A percentile compares a stretch with the other conserved stretches of the same genome.
Conservation (phyloP, 805 yeast genomes). For the Saccharomycopsis amapae region DNA sequence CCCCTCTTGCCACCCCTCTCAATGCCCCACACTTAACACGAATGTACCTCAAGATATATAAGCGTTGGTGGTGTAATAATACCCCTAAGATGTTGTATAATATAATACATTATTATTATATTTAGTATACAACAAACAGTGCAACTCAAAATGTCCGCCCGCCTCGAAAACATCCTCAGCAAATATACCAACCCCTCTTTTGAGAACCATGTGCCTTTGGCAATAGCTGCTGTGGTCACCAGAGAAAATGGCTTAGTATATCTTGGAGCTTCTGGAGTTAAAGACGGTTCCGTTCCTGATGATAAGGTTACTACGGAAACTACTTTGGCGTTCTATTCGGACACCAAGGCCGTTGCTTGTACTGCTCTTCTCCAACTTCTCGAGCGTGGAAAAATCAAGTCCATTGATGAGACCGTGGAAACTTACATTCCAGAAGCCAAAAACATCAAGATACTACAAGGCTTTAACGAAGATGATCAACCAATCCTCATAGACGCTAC, state of each 20-base stretch:
- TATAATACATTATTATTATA: no score
- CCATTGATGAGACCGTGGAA: conserved; percentile 25
- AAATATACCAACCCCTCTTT: conserved; percentile 16
- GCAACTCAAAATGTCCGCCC: no score
- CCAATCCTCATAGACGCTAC: conserved; percentile 19
- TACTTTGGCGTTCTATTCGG: conserved; percentile 27
- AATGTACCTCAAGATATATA: no score
- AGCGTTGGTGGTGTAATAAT: no score
- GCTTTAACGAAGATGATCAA: conserved; percentile 20
- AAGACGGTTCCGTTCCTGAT: conserved; percentile 5
- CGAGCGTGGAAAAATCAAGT: conserved; percentile 27
- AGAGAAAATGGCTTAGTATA: conserved; percentile 21
- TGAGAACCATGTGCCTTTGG: conserved; percentile 20
- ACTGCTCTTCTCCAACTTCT: conserved; percentile 30
- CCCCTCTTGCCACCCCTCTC: no score
- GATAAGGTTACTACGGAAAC: conserved; percentile 22
- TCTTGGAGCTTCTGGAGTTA: conserved; percentile 21
- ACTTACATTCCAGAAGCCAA: not conserved
- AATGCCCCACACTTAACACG: no score
- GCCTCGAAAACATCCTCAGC: conserved; percentile 16
- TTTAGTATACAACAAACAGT: no score
- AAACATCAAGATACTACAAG: not conserved
- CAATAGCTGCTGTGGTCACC: conserved; percentile 22
- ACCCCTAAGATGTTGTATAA: no score
- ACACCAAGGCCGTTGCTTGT: conserved; percentile 30